These are phyloP conservation scores for Dryas octopetala DNA, from an alignment of 306 rosid genomes.

Conservation along the genomic window DNA sequence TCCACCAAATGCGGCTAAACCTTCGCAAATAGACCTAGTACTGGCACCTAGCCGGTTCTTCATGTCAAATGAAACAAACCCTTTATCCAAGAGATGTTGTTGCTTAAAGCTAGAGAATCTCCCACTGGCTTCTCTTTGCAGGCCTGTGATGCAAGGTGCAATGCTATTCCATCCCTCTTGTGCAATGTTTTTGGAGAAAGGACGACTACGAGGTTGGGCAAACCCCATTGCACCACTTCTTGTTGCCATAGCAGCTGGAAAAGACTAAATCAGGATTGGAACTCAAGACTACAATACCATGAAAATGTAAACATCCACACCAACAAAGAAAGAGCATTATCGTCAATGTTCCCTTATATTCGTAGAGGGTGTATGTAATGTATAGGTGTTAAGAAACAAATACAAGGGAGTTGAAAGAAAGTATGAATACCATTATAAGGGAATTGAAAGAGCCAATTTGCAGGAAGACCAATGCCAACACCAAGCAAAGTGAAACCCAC, in stretches of 20 bases:
- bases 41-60: conserved; percentile 44
- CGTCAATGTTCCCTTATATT: background rate
- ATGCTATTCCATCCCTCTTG: conserved; percentile 43
- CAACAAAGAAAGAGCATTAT: background rate
- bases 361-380: no score
- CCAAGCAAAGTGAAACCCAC: conserved; percentile 85
- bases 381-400: no score
- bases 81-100: conserved; percentile 46
- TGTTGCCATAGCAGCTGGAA: conserved; percentile 58
- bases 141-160: conserved; percentile 43
- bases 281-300: conserved; percentile 7
- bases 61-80: conserved; percentile 43
- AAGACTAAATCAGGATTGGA: conserved; percentile 10
- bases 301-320: conserved; percentile 21
- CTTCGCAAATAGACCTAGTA: conserved; percentile 43
- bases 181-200: conserved; percentile 27
- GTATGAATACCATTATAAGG: conserved; percentile 57
- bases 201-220: conserved; percentile 39
- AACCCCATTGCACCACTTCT: conserved; percentile 46
- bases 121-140: conserved; percentile 59
- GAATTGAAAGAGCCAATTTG: conserved; percentile 48
- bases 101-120: conserved; percentile 44
- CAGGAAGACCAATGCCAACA: conserved; percentile 80
- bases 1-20: conserved; percentile 42
- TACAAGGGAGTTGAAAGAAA: background rate